Percentiles rank a stretch among this genome's conserved stretches.
Evolutionary conservation across 805 yeast genomes (phyloP).

Genomic region (Yamadazyma olivae): DNA sequence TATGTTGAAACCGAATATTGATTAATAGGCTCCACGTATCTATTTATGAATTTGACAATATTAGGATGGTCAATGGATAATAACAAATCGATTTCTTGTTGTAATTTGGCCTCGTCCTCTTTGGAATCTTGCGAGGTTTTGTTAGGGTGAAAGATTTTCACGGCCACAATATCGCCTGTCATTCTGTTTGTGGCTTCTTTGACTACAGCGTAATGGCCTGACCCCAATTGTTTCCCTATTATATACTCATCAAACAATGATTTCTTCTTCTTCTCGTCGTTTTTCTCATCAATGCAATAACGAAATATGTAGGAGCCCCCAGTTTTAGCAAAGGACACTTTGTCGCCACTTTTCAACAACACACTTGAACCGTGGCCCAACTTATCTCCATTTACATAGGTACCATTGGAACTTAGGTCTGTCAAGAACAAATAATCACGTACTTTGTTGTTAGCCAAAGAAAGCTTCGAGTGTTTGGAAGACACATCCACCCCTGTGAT

Average conservation of each 20-base stretch:
- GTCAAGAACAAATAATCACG: conserved; percentile 43
- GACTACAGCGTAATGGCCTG: conserved; percentile 82
- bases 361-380: conserved; percentile 48
- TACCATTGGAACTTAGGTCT: conserved; percentile 65
- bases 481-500: conserved; percentile 61
- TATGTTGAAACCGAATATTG: conserved; percentile 55
- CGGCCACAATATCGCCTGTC: conserved; percentile 64
- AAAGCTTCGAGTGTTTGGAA: conserved; percentile 58
- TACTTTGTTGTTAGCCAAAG: conserved; percentile 33
- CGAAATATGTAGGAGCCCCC: conserved; percentile 51
- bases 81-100: conserved; percentile 66
- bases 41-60: conserved; percentile 62
- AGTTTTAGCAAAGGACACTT: conserved; percentile 51
- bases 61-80: conserved; percentile 67
- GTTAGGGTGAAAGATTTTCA: conserved; percentile 66
- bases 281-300: conserved; percentile 30
- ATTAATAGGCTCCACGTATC: conserved; percentile 50
- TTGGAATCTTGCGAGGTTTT: conserved; percentile 19
- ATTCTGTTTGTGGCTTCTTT: conserved; percentile 60
- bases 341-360: conserved; percentile 62
- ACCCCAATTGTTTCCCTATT: conserved; percentile 59
- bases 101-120: conserved; percentile 43
- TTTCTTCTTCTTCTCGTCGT: conserved; percentile 13
- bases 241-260: conserved; percentile 59
- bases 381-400: conserved; percentile 57